These are phyloP conservation scores for Blastomyces parvus DNA, from an alignment of 2,329 filamentous ascomycete species.

Conservation along the genomic window DNA sequence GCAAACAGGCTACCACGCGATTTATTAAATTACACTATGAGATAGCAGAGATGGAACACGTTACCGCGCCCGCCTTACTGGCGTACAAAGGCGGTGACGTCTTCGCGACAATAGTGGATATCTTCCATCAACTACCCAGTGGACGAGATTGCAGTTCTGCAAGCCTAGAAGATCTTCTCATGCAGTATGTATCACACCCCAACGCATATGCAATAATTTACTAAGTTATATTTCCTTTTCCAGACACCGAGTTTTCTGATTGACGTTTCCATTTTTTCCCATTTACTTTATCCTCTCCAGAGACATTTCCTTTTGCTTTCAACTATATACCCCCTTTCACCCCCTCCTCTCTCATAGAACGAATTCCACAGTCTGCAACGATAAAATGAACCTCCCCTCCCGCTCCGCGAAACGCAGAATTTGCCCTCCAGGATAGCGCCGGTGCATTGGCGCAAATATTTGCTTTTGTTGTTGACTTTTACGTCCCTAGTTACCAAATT, in stretches of 20 bases:
- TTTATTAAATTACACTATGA: constrained; percentile 88
- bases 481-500: background rate
- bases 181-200: constrained; percentile 37
- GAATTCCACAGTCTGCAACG: background rate
- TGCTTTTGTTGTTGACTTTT: background rate
- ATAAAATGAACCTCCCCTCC: background rate
- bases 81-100: constrained; percentile 86
- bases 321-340: constrained; percentile 4
- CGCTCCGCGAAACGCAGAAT: background rate
- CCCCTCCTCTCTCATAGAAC: background rate
- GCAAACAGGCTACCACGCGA: constrained; percentile 59
- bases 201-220: constrained; percentile 6
- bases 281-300: background rate
- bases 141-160: constrained; percentile 42
- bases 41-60: constrained; percentile 88
- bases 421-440: background rate
- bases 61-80: constrained; percentile 75
- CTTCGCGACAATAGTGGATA: constrained; percentile 78
- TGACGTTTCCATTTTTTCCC: background rate
- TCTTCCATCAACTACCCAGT: constrained; percentile 73
- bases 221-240: constrained; percentile 9
- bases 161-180: constrained; percentile 49
- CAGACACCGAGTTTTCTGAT: constrained; percentile 27
- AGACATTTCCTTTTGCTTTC: too few species aligned
- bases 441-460: constrained; percentile 6